Evolutionary conservation across 768 basidiomycete species (phyloP), one percentile per base, ranked within the genome.

Genomic region (Calocera viscosa): DNA sequence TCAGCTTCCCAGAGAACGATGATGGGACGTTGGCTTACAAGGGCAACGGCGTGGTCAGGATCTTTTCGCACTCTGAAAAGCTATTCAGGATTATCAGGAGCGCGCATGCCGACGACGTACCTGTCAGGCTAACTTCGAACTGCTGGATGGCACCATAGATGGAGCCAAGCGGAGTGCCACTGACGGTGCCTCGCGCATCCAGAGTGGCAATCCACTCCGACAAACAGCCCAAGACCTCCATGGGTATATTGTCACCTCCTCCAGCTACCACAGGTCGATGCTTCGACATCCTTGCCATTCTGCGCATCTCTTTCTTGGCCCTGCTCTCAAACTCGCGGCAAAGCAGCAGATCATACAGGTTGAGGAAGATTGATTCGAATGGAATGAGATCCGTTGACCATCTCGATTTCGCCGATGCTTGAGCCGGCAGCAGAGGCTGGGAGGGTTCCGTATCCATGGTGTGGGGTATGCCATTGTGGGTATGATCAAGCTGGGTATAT

Each of bases 41-140:
- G 33, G 85, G 86, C 39, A 87, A 72, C 0, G 86, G 85, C 0
- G 84, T 87, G 0, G 85, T 86, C 66, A 88, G 70, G 63, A 85
- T 85, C 33, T 78, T 77, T 73, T 87, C 86, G 65, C 43, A 47
- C 5, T 47, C 43, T 47, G 24, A 17, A 19, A 47, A 5, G 24
- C 16, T 19, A 3, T 8, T 47, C 24, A 47, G 19, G 8, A 7
- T 3, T 47, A 14, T 14, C 19, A 24, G 19, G 43, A 7, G 19
- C 3, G 3, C 43, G 24, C 26, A 69, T 2, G 19, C 34, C 40
- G 24, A 17, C 43, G 49, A 68, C 78, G 60, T 64, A 85, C 84
- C 75, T 16, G 77, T 78, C 63, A 86, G 73, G 67, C 75, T 81
- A 30, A 82, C 84, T 71, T 87, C 85, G 65, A 85, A 82, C 0